Evolutionary conservation across 768 basidiomycete species (phyloP).

Genomic region (Tricholoma bakamatsutake): DNA sequence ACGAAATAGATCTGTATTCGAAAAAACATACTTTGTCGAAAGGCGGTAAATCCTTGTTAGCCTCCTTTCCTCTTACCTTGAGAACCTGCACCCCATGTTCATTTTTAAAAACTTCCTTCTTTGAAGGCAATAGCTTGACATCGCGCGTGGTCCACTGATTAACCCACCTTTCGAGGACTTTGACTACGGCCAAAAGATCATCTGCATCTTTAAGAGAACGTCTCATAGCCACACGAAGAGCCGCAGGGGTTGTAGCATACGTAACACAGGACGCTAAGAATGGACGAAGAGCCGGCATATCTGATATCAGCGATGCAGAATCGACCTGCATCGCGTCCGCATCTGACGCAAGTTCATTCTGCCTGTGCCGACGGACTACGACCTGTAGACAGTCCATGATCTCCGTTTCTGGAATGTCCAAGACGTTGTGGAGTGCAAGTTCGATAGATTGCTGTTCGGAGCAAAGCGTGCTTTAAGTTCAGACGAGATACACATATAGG

Average conservation of each 20-base stretch:
- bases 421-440: slow-evolving; percentile 46
- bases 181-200: slow-evolving; percentile 41
- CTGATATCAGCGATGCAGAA: slow-evolving; percentile 5
- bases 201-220: slow-evolving; percentile 41
- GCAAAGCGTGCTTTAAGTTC: not conserved
- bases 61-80: slow-evolving; percentile 18
- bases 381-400: slow-evolving; percentile 46
- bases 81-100: slow-evolving; percentile 35
- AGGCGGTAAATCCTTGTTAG: slow-evolving; percentile 30
- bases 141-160: slow-evolving; percentile 29
- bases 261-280: slow-evolving; percentile 32
- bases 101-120: slow-evolving; percentile 34
- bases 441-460: slow-evolving; percentile 36
- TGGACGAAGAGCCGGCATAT: slow-evolving; percentile 24
- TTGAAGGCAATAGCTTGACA: slow-evolving; percentile 31
- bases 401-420: slow-evolving; percentile 63
- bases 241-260: slow-evolving; percentile 32
- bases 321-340: slow-evolving; percentile 39
- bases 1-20: not conserved
- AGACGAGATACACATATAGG: not conserved
- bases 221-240: slow-evolving; percentile 47
- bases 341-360: slow-evolving; percentile 13
- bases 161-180: slow-evolving; percentile 47
- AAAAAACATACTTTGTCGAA: slow-evolving; percentile 32
- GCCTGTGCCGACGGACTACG: slow-evolving; percentile 35